These are phyloP conservation scores for Penicillium glabrum DNA, from an alignment of 2,329 filamentous ascomycete species.

Conservation along the genomic window DNA sequence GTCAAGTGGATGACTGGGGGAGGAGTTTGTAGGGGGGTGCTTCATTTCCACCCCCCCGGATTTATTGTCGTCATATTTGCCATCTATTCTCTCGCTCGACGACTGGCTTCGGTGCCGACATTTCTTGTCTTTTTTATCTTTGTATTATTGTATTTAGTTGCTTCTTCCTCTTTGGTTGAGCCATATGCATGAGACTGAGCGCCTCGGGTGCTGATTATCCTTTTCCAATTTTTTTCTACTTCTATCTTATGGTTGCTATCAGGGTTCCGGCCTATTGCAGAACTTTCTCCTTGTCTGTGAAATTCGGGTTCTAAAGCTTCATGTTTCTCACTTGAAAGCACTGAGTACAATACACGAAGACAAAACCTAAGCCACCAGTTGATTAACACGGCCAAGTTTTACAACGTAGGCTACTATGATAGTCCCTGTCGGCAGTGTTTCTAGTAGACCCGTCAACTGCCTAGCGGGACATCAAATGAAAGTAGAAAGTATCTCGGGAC, in stretches of 20 bases:
- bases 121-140: constrained; percentile 1
- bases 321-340: too few species aligned
- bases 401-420: too few species aligned
- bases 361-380: too few species aligned
- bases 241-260: background rate
- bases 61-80: constrained; percentile 8
- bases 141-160: constrained; percentile 34
- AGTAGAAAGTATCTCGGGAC: too few species aligned
- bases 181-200: background rate
- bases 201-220: background rate
- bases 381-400: too few species aligned
- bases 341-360: too few species aligned
- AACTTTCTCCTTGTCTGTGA: too few species aligned
- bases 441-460: too few species aligned
- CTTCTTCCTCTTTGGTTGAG: constrained; percentile 4
- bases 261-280: too few species aligned
- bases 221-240: background rate
- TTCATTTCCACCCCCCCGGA: constrained; percentile 9
- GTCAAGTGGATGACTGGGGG: constrained; percentile 19
- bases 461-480: too few species aligned
- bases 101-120: background rate
- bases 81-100: constrained; percentile 20
- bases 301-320: too few species aligned
- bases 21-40: constrained; percentile 23
- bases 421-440: too few species aligned